Evolutionary conservation across 345 rosid species (phyloP).

Genomic region (Sisymbrium irio): DNA sequence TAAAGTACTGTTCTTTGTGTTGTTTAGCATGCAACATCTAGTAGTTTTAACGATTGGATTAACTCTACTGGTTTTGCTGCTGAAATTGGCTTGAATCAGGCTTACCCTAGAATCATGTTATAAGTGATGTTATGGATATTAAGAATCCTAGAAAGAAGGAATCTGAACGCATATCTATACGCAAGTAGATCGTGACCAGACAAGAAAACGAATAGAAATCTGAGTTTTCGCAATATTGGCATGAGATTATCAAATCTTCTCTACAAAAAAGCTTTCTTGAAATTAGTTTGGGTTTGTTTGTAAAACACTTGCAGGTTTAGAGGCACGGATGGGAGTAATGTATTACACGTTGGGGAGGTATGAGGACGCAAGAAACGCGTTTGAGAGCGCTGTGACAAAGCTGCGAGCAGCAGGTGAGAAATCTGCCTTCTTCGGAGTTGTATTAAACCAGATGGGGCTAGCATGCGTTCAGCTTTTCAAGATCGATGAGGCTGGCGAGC

Average conservation of each 20-base stretch:
- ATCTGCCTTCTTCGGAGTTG: slow-evolving; percentile 94
- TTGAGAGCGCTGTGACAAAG: slow-evolving; percentile 78
- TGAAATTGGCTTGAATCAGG: not conserved
- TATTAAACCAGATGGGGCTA: slow-evolving; percentile 98
- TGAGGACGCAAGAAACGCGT: slow-evolving; percentile 84
- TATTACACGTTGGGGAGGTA: slow-evolving; percentile 83
- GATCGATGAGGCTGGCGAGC: slow-evolving; percentile 92
- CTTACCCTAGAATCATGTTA: not conserved
- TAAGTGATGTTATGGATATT: not conserved
- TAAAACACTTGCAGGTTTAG: slow-evolving; percentile 51
- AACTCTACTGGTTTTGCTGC: not conserved
- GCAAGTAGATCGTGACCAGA: not conserved
- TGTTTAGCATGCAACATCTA: not conserved
- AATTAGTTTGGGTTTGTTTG: slow-evolving; percentile 2
- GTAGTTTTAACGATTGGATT: too few relatives aligned
- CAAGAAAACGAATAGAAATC: not conserved
- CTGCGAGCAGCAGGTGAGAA: slow-evolving; percentile 93
- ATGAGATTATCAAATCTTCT: not conserved
- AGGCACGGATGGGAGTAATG: slow-evolving; percentile 99
- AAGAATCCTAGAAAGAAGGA: not conserved
- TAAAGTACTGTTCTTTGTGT: not conserved
- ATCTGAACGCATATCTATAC: not conserved
- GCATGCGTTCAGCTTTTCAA: slow-evolving; percentile 97
- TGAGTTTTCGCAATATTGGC: not conserved
- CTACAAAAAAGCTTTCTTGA: not conserved